Evolutionary conservation across 805 yeast species (phyloP), one percentile per base, ranked within the genome.

Genomic region (Cyberlindnera mrakii): DNA sequence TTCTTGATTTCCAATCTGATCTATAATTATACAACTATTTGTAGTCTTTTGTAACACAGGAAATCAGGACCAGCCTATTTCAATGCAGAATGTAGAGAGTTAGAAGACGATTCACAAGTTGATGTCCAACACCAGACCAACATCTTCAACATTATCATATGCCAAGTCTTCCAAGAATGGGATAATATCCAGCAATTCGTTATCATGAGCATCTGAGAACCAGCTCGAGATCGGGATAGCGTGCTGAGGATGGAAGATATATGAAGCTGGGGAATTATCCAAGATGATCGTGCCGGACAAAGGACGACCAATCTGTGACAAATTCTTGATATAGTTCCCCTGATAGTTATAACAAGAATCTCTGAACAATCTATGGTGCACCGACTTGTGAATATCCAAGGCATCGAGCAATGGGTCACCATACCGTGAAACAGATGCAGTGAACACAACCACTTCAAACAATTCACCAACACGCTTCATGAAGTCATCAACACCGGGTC

Each of bases 191-290:
- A 86, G 65, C 55, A 93, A 72, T 71, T 93, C 99, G 62, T 90
- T 90, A 64, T 93, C 99, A 63, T 93, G 99, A 25, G 93, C 80
- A 66, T 93, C 99, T 52, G 96, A 86, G 71, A 93, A 93, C 99
- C 99, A 93, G 62, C 93, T 82, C 52, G 96, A 86, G 25, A 93
- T 86, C 19, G 99, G 99, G 25, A 93, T 84, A 8, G 98, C 95
- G 67, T 93, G 96, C 63, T 88, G 95, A 17, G 99, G 99, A 61
- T 93, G 98, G 72, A 93, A 86, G 44, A 91, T 82, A 65, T 93
- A 93, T n/a, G 96, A 87, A 3, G 98, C 96, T 1, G 99, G 98
- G 3, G 98, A 90, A 65, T 93, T 93, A 68, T 93, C 99, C 51
- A 93, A 80, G 52, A 93, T 93, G 44, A 93, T 89, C 35, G 85